Conservation (phyloP, 2,329 filamentous ascomycete species). For the Sarocladium strictum region DNA sequence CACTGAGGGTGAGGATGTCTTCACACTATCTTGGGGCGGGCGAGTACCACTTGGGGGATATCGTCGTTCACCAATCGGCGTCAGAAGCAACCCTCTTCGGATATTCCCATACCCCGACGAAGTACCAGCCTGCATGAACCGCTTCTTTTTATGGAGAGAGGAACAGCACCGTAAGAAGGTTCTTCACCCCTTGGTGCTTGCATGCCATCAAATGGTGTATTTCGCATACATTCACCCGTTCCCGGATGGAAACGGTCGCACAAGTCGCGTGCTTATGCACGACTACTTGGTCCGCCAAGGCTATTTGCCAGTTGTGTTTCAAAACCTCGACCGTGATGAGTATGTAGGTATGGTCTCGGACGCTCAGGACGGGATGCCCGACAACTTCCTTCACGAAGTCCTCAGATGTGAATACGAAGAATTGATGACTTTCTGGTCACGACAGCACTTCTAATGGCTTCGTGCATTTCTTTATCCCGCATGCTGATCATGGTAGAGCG, state of each 20-base stretch:
- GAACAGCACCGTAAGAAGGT: slow-evolving; percentile 11
- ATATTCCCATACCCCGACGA: slow-evolving; percentile 19
- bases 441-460: too few relatives aligned
- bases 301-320: slow-evolving; percentile 15
- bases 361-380: too few relatives aligned
- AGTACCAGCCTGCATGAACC: slow-evolving; percentile 14
- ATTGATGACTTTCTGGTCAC: too few relatives aligned
- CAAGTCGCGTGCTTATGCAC: slow-evolving; percentile 17
- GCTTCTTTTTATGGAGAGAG: slow-evolving; percentile 15
- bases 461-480: too few relatives aligned
- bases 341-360: slow-evolving; percentile 14
- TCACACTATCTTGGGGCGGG: not conserved
- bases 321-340: slow-evolving; percentile 12
- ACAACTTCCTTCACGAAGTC: too few relatives aligned
- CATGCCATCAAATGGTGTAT: slow-evolving; percentile 16
- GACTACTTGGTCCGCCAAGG: slow-evolving; percentile 19
- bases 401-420: too few relatives aligned
- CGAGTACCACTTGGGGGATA: slow-evolving; percentile 13
- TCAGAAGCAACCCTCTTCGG: slow-evolving; percentile 14
- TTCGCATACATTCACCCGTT: slow-evolving; percentile 20
- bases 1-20: not conserved
- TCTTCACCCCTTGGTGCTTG: slow-evolving; percentile 17
- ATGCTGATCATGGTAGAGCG: too few relatives aligned
- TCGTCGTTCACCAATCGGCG: slow-evolving; percentile 14
- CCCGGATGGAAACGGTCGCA: slow-evolving; percentile 17